Percentiles rank a stretch among this genome's conserved stretches.
These are phyloP conservation scores for Cercis canadensis DNA, from an alignment of 306 rosid species.

Conservation along the genomic window DNA sequence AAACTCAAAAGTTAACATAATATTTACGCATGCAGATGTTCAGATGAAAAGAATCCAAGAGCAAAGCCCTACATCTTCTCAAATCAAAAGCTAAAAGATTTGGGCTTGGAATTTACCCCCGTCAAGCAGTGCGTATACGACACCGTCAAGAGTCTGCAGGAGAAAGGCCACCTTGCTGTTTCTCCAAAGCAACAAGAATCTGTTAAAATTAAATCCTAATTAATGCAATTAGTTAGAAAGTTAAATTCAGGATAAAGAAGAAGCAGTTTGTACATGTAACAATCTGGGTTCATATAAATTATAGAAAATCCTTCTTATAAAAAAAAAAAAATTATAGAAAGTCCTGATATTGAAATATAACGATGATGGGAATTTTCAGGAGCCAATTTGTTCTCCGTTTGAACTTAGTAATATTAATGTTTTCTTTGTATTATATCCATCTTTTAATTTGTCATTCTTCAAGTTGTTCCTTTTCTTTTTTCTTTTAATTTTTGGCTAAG, in stretches of 20 bases:
- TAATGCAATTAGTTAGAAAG: background rate
- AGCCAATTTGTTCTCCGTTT: background rate
- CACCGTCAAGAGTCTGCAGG: slow-evolving; percentile 82
- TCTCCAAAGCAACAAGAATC: slow-evolving; percentile 51
- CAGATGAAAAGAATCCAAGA: slow-evolving; percentile 81
- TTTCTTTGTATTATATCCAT: background rate
- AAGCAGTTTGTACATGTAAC: no score
- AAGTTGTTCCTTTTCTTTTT: background rate
- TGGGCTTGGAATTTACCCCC: slow-evolving; percentile 80
- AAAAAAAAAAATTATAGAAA: no score
- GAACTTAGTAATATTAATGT: background rate
- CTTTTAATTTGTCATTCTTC: background rate
- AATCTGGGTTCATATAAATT: no score
- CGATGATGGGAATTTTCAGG: no score
- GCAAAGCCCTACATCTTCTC: slow-evolving; percentile 72
- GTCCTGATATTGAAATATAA: no score
- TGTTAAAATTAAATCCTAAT: slow-evolving; percentile 27
- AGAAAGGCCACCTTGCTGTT: slow-evolving; percentile 76
- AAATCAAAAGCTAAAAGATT: slow-evolving; percentile 68
- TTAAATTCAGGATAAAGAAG: no score
- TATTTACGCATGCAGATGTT: slow-evolving; percentile 54
- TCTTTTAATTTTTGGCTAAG: background rate
- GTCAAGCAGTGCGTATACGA: slow-evolving; percentile 80
- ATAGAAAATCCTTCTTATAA: no score
- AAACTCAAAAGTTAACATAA: background rate